phyloP scores from a whole-genome alignment of 192 early-diverging fungal species.

The Backusella westeae region DNA sequence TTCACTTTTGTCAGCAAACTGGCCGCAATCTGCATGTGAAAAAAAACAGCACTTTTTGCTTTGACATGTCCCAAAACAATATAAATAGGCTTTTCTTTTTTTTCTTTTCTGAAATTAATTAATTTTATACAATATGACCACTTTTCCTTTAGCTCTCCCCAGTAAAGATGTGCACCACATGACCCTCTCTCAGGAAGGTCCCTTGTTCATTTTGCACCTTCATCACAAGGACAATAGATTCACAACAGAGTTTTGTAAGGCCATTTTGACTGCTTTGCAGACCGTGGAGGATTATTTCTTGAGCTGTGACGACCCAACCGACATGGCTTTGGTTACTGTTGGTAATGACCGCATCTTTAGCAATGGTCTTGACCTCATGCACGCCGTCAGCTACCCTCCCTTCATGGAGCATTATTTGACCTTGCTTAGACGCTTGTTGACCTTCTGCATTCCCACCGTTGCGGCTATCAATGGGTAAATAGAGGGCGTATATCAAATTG shows the following conservation, averaged over 20 bases:
- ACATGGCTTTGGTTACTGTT: conserved; percentile 59
- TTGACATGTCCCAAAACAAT: not conserved
- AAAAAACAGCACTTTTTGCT: not conserved
- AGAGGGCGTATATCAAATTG: not conserved
- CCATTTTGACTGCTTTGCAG: conserved; percentile 61
- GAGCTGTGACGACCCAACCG: conserved; percentile 36
- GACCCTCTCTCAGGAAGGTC: conserved; percentile 37
- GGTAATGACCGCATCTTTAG: conserved; percentile 71
- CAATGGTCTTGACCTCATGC: conserved; percentile 62
- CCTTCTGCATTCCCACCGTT: conserved; percentile 68
- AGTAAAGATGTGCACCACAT: conserved; percentile 22
- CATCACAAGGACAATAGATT: conserved; percentile 71
- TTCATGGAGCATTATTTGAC: conserved; percentile 54
- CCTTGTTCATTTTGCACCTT: conserved; percentile 64
- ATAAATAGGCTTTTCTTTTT: not conserved
- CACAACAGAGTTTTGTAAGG: conserved; percentile 50
- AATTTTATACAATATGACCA: not conserved
- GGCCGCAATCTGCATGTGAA: not conserved
- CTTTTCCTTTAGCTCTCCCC: conserved; percentile 27
- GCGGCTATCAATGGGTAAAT: conserved; percentile 68
- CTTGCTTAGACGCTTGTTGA: conserved; percentile 61
- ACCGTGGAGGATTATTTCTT: conserved; percentile 47
- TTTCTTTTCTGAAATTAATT: not conserved
- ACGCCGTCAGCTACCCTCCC: conserved; percentile 36
- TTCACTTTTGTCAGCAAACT: not conserved